Percentiles rank a stretch among this genome's conserved stretches.
Evolutionary conservation across 257 asterid species (phyloP).

Genomic region (Solanum etuberosum): DNA sequence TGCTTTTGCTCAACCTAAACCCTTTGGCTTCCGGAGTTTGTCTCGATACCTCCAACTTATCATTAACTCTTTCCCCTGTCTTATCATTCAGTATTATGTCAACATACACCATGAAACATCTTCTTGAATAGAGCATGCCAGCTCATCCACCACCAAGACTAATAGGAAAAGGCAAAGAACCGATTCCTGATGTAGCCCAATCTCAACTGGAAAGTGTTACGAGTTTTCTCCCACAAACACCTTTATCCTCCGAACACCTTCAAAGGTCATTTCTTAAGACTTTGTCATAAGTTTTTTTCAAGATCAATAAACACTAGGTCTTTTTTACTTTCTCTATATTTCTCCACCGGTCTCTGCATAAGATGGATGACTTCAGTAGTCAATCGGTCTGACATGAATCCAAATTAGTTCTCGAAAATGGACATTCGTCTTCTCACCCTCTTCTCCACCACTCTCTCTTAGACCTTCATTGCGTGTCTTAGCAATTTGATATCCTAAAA

Average conservation of each 20-base stretch:
- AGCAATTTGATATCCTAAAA: no score
- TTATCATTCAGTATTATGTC: neutral
- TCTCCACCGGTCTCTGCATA: no score
- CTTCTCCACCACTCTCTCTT: no score
- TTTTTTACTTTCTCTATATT: accelerated
- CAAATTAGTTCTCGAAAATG: neutral
- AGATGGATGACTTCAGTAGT: neutral
- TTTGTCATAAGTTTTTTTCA: neutral
- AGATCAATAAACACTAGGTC: neutral
- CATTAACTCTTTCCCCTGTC: neutral
- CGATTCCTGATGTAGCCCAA: neutral
- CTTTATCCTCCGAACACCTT: neutral
- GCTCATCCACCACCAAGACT: neutral
- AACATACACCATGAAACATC: neutral
- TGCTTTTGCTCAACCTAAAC: neutral
- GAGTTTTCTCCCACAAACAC: no score
- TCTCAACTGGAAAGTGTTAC: neutral
- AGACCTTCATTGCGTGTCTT: neutral
- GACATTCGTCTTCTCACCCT: no score
- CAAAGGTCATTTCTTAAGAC: neutral
- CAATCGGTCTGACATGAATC: neutral
- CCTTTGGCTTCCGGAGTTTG: neutral
- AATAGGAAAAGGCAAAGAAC: neutral
- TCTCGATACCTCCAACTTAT: neutral
- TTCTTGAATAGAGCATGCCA: neutral